Conservation (phyloP, 2,329 filamentous ascomycete genomes). For the Colletotrichum sansevieriae region DNA sequence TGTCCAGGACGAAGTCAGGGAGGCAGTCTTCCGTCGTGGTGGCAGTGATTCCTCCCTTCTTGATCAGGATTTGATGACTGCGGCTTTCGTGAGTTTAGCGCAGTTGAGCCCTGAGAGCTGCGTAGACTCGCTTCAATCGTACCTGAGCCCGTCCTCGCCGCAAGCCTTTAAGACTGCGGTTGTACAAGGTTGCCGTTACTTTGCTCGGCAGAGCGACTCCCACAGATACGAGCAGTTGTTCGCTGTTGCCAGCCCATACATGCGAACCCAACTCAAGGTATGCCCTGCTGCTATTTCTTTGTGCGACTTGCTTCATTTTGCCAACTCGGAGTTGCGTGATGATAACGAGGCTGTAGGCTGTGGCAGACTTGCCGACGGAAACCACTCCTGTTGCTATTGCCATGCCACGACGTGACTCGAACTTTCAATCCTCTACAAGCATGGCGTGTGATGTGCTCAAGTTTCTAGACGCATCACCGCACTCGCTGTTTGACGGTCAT, state of each 20-base stretch:
- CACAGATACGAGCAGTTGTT: slow-evolving; percentile 68
- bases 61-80: slow-evolving; percentile 75
- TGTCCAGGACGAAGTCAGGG: slow-evolving; percentile 76
- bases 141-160: slow-evolving; percentile 69
- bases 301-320: background rate
- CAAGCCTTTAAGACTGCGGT: slow-evolving; percentile 72
- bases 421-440: slow-evolving; percentile 53
- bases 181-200: slow-evolving; percentile 73
- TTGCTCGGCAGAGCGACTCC: slow-evolving; percentile 65
- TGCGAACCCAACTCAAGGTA: slow-evolving; percentile 70
- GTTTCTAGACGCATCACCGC: slow-evolving; percentile 67
- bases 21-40: slow-evolving; percentile 72
- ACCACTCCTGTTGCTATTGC: slow-evolving; percentile 48
- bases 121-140: slow-evolving; percentile 68
- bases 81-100: slow-evolving; percentile 74
- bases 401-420: slow-evolving; percentile 56
- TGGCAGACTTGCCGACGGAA: slow-evolving; percentile 55
- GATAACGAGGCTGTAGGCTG: slow-evolving; percentile 48
- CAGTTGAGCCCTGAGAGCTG: slow-evolving; percentile 72
- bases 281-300: slow-evolving; percentile 34
- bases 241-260: slow-evolving; percentile 66
- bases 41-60: slow-evolving; percentile 64
- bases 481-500: slow-evolving; percentile 59
- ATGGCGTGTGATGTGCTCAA: slow-evolving; percentile 67
- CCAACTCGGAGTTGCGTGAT: background rate